Percentiles rank a stretch among this genome's conserved stretches.
phyloP scores from a whole-genome alignment of 305 asterid genomes.

The Striga hermonthica region DNA sequence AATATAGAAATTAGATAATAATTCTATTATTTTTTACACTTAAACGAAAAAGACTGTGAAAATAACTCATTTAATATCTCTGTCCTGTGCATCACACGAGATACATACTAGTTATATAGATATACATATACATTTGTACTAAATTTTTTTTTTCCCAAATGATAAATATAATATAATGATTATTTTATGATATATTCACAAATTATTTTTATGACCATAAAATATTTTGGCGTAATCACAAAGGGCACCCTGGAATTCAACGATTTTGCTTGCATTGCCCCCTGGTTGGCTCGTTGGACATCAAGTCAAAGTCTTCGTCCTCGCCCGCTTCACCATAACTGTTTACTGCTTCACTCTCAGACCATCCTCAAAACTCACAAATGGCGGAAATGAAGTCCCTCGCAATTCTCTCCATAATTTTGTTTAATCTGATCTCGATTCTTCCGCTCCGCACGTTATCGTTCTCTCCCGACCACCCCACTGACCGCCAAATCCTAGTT shows the following conservation, averaged over 20 bases:
- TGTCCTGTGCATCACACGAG: too few relatives aligned
- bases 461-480: constrained; percentile 48
- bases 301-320: constrained; percentile 5
- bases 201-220: too few relatives aligned
- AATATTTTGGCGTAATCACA: background rate
- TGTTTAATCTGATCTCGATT: constrained; percentile 34
- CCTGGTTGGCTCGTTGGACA: background rate
- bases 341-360: constrained; percentile 11
- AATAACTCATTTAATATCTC: too few relatives aligned
- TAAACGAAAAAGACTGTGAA: too few relatives aligned
- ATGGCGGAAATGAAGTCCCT: constrained; percentile 33
- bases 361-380: constrained; percentile 10
- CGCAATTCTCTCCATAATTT: constrained; percentile 25
- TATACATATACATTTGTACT: too few relatives aligned
- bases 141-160: too few relatives aligned
- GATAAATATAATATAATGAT: too few relatives aligned
- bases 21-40: too few relatives aligned
- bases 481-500: constrained; percentile 51
- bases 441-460: constrained; percentile 37
- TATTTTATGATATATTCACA: too few relatives aligned
- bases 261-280: background rate
- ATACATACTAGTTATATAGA: too few relatives aligned
- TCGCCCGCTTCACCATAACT: background rate
- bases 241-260: background rate
- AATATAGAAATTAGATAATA: too few relatives aligned